A percentile compares a stretch with the other conserved stretches of the same genome.
These are phyloP conservation scores for Alnus rubra DNA, from an alignment of 306 rosid genomes.

Conservation along the genomic window DNA sequence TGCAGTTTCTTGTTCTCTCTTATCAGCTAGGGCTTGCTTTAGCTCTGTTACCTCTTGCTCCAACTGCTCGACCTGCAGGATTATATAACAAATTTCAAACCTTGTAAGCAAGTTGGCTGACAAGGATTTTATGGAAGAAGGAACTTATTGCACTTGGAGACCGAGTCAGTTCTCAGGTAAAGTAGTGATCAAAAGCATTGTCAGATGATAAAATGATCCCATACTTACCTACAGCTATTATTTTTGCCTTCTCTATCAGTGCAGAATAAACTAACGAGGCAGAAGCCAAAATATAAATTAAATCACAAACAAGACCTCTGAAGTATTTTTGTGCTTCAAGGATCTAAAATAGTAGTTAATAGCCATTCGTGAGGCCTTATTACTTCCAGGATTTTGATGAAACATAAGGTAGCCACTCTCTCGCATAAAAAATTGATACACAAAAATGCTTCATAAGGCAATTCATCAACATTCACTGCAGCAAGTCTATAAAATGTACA, in stretches of 20 bases:
- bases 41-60: conserved; percentile 73
- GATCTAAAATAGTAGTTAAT: not conserved
- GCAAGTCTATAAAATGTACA: conserved; percentile 3
- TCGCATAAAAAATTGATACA: conserved; percentile 4
- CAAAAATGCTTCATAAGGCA: not conserved
- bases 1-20: conserved; percentile 87
- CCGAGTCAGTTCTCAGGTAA: conserved; percentile 5
- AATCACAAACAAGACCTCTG: conserved; percentile 4
- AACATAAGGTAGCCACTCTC: not conserved
- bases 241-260: not conserved
- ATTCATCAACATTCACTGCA: conserved; percentile 1
- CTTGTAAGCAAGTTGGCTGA: conserved; percentile 18
- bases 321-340: not conserved
- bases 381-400: not conserved
- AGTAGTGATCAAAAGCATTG: not conserved
- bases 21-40: conserved; percentile 59
- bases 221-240: not conserved
- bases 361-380: not conserved
- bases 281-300: conserved; percentile 1
- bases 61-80: conserved; percentile 80
- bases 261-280: not conserved
- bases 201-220: conserved; percentile 11
- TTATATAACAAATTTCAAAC: conserved; percentile 23
- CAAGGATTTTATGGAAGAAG: conserved; percentile 15
- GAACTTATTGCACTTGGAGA: conserved; percentile 23